phyloP scores from a whole-genome alignment of 2,329 filamentous ascomycete species.

The Colletotrichum destructivum region DNA sequence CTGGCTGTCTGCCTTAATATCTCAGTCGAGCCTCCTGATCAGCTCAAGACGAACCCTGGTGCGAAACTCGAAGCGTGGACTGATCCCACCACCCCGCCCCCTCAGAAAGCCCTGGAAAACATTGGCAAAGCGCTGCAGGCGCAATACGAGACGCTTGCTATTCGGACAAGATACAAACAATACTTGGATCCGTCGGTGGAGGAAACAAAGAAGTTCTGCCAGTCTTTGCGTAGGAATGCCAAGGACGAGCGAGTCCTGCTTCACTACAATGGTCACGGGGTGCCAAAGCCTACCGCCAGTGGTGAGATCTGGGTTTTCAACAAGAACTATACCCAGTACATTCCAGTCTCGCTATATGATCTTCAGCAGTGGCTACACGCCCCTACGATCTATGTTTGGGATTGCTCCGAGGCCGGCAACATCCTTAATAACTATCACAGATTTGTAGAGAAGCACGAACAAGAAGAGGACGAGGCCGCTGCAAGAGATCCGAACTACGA shows the following conservation, averaged over 20 bases:
- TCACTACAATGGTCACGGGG: constrained; percentile 98
- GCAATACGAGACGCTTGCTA: constrained; percentile 95
- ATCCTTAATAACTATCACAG: constrained; percentile 96
- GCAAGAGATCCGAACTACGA: constrained; percentile 86
- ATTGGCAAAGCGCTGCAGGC: constrained; percentile 97
- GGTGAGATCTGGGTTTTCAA: constrained; percentile 99
- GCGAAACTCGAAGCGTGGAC: constrained; percentile 98
- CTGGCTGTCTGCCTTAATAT: constrained; percentile 97
- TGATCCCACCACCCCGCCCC: constrained; percentile 85
- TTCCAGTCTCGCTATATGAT: constrained; percentile 95
- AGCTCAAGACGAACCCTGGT: constrained; percentile 93
- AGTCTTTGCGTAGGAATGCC: constrained; percentile 89
- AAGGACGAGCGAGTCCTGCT: constrained; percentile 98
- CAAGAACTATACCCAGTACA: constrained; percentile 98
- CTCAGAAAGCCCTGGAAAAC: constrained; percentile 89
- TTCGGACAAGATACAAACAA: constrained; percentile 97
- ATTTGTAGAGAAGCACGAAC: constrained; percentile 94
- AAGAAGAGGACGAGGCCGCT: constrained; percentile 84
- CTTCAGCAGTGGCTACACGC: constrained; percentile 96
- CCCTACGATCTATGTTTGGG: constrained; percentile 96
- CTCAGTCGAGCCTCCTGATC: constrained; percentile 96
- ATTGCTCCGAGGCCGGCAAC: constrained; percentile 96
- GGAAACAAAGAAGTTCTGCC: constrained; percentile 96
- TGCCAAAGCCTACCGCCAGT: constrained; percentile 93
- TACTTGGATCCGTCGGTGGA: constrained; percentile 97